phyloP scores from a whole-genome alignment of 805 yeast species.

The Candida sithepensis region DNA sequence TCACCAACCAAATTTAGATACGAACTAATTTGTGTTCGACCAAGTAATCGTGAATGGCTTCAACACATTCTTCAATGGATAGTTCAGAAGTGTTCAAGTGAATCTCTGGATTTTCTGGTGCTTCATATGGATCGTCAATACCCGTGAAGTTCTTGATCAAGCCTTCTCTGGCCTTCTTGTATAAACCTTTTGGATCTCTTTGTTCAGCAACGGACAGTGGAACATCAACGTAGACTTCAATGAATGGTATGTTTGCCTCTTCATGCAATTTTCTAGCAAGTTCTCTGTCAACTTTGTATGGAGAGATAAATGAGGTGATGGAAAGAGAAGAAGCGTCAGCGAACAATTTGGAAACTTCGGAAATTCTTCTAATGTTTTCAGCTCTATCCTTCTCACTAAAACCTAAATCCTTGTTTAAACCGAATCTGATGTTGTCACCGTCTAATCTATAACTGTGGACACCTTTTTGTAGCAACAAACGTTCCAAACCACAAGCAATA shows the following conservation, averaged over 20 bases:
- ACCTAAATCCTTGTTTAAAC: conserved; percentile 91
- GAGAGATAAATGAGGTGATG: conserved; percentile 89
- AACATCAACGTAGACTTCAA: conserved; percentile 90
- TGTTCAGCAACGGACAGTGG: conserved; percentile 93
- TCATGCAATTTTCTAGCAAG: conserved; percentile 83
- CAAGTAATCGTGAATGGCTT: conserved; percentile 65
- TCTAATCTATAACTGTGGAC: conserved; percentile 83
- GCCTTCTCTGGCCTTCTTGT: conserved; percentile 96
- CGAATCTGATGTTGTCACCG: conserved; percentile 93
- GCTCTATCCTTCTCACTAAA: conserved; percentile 88
- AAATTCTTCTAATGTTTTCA: conserved; percentile 91
- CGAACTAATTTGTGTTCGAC: conserved; percentile 37
- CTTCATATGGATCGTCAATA: conserved; percentile 93
- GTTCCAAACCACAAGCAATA: conserved; percentile 92
- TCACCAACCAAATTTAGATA: no score
- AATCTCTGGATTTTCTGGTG: conserved; percentile 80
- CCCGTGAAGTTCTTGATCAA: conserved; percentile 93
- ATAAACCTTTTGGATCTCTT: conserved; percentile 96
- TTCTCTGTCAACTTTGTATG: conserved; percentile 80
- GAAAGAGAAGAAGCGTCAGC: conserved; percentile 90
- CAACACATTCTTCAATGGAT: conserved; percentile 78
- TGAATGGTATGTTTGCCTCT: conserved; percentile 70
- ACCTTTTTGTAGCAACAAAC: conserved; percentile 64
- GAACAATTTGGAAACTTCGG: conserved; percentile 91
- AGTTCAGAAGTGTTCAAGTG: conserved; percentile 70